Base-by-base conservation (phyloP, 2,329 filamentous ascomycete genomes). In the Diaporthe destruens region DNA sequence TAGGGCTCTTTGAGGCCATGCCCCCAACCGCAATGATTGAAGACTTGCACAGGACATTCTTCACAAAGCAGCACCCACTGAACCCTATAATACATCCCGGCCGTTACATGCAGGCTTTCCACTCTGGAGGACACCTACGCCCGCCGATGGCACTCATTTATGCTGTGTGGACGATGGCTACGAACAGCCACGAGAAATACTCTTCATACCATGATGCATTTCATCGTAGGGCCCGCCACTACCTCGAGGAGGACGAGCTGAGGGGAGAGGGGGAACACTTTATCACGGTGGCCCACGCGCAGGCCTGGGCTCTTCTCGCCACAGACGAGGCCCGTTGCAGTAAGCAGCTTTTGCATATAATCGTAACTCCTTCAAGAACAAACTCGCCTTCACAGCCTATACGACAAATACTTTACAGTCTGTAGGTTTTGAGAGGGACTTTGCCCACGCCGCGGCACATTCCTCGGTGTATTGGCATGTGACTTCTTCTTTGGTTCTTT, bases 71-170 rank as follows among this genome's bases (percentile, higher is more conserved):
- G 36, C 91, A 97, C 77, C 87, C 89, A 20, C 90, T 91, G 53
- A 81, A 93, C 42, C 94, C 95, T 4, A 89, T 98, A 76, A 87
- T 98, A 53, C 94, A 98, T 77, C 90, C 90, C 44, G 89, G 89
- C 23, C 90, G 93, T 49, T 98, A 94, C 79, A 85, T 93, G 73
- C 90, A 93, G 39, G 88, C 92, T 3, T 92, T 96, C 82, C 92
- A 95, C 78, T 86, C 85, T 2, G 87, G 91, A 3, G 91, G 93
- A 1, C 88, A 93, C 72, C 90, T 92, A 86, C 91, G 94, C 71
- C 95, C 96, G 2, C 93, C 95, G 1, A 90, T 97, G 78, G 94
- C 90, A 77, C 83, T 98, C 54, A 89, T 95, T 78, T 98, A 98
- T 81, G 92, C 91, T 32, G 94, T 98, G 80, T 98, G 95, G 94